These are phyloP conservation scores for Eucalyptus polybractea DNA, from an alignment of 345 rosid genomes.

Conservation along the genomic window DNA sequence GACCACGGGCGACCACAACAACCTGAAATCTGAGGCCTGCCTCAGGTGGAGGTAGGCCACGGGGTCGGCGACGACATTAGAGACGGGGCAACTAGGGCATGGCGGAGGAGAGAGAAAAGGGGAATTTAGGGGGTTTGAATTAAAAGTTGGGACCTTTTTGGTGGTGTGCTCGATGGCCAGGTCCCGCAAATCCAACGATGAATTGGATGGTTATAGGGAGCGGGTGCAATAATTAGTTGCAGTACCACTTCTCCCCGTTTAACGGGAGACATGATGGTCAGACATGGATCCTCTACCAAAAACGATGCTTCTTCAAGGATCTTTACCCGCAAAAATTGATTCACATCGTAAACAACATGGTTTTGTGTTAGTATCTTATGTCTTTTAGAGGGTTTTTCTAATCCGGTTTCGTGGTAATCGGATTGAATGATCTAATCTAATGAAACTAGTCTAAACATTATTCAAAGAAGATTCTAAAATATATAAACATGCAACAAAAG, in stretches of 20 bases:
- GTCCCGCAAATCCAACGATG: not conserved
- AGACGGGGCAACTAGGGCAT: not conserved
- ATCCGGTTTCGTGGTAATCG: fast-evolving
- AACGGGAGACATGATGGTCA: not conserved
- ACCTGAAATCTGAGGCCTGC: not conserved
- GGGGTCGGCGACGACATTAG: not conserved
- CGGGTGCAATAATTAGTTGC: not conserved
- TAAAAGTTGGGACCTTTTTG: not conserved
- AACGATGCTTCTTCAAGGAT: not conserved
- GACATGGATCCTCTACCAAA: not conserved
- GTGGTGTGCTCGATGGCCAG: not conserved
- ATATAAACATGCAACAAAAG: not conserved
- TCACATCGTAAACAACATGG: not conserved
- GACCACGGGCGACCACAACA: not conserved
- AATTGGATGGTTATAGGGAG: not conserved
- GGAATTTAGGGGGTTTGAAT: not conserved
- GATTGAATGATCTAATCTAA: not conserved
- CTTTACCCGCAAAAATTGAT: not conserved
- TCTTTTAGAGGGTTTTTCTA: not conserved
- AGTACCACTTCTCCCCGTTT: not conserved
- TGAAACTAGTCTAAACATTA: not conserved
- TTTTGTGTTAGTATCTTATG: not conserved
- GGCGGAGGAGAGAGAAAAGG: not conserved
- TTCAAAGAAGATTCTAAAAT: not conserved
- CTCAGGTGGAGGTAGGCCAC: not conserved